Conservation (phyloP, 192 early-diverging fungal genomes). For the Pilobolus umbonatus region DNA sequence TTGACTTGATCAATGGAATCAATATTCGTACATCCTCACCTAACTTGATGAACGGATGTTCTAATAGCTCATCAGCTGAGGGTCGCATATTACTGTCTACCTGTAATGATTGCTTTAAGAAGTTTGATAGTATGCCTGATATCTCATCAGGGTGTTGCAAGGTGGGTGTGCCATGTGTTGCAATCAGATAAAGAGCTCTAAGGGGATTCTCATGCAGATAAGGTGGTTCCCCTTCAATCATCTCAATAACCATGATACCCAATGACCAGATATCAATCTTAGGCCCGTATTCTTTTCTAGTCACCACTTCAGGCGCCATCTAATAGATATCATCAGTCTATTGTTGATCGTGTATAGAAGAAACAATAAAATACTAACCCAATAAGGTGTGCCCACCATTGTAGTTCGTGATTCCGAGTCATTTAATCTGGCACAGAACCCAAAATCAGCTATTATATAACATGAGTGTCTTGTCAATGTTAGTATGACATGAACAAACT, state of each 20-base stretch:
- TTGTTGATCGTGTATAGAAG: not conserved
- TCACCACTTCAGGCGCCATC: conserved; percentile 98
- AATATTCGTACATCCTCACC: conserved; percentile 77
- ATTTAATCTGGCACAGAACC: conserved; percentile 77
- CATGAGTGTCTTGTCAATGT: no score
- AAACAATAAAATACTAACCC: conserved; percentile 29
- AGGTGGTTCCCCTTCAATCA: conserved; percentile 96
- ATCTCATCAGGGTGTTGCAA: conserved; percentile 87
- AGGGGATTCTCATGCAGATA: conserved; percentile 94
- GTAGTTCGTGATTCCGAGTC: conserved; percentile 70
- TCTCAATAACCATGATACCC: conserved; percentile 97
- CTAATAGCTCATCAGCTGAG: conserved; percentile 70
- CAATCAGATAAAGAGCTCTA: conserved; percentile 88
- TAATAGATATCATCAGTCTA: conserved; percentile 32
- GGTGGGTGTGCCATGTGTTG: conserved; percentile 88
- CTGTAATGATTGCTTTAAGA: conserved; percentile 73
- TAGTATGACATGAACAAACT: conserved; percentile 14
- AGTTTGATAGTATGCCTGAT: conserved; percentile 71
- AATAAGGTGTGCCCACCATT: conserved; percentile 90
- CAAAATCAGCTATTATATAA: conserved; percentile 69
- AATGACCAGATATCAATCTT: conserved; percentile 97
- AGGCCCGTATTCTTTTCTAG: conserved; percentile 84
- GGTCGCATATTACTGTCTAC: conserved; percentile 80
- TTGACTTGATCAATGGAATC: conserved; percentile 66
- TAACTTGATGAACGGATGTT: conserved; percentile 83